A percentile compares a stretch with the other conserved stretches of the same genome.
Evolutionary conservation across 345 rosid genomes (phyloP).

Genomic region (Hibiscus mutabilis): DNA sequence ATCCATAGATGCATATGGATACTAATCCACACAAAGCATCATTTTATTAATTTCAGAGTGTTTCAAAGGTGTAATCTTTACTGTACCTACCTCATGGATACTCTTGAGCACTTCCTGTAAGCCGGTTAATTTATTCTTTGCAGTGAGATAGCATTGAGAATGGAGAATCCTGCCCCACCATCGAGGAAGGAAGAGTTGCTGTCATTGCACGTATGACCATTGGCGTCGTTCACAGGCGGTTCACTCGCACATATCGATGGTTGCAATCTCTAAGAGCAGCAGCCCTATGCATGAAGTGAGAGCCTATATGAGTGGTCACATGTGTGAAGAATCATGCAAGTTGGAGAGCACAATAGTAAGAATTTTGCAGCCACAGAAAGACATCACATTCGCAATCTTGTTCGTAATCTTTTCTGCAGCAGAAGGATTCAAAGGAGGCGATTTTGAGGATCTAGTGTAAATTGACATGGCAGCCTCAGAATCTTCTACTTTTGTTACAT

Average conservation of each 20-base stretch:
- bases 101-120: neutral
- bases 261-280: neutral
- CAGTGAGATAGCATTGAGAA: conserved; percentile 8
- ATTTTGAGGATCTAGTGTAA: conserved; percentile 26
- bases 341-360: conserved; percentile 28
- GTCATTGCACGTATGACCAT: neutral
- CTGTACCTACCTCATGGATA: neutral
- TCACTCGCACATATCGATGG: neutral
- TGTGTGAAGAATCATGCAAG: conserved; percentile 26
- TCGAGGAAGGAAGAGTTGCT: neutral
- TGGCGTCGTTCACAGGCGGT: neutral
- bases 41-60: neutral
- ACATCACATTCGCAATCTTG: conserved; percentile 6
- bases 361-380: conserved; percentile 44
- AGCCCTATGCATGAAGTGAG: neutral
- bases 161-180: neutral
- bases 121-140: conserved; percentile 1
- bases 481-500: conserved; percentile 12
- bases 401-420: conserved; percentile 11
- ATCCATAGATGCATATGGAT: neutral
- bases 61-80: neutral
- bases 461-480: conserved; percentile 23
- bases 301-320: neutral
- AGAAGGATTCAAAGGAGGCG: conserved; percentile 30
- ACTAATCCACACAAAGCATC: neutral